These are phyloP conservation scores for Colletotrichum tanaceti DNA, from an alignment of 2,329 filamentous ascomycete species.

Conservation along the genomic window DNA sequence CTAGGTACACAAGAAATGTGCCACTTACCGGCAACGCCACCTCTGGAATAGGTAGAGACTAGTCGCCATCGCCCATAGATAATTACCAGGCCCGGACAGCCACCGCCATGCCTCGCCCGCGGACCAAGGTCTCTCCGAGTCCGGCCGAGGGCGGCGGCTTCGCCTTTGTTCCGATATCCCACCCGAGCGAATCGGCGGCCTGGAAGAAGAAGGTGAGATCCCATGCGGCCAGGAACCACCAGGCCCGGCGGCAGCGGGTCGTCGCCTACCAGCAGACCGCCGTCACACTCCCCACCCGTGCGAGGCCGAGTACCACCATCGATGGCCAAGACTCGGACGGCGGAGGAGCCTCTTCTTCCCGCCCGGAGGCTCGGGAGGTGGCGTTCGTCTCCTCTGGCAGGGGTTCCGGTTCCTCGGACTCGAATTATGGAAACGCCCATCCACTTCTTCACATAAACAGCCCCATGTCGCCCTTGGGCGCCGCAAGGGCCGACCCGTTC, in stretches of 20 bases:
- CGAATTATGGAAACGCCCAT: no score
- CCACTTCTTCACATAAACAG: neutral
- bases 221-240: constrained; percentile 42
- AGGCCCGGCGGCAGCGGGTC: constrained; percentile 32
- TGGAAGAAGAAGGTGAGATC: constrained; percentile 41
- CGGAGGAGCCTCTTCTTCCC: no score
- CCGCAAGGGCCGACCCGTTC: constrained; percentile 38
- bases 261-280: constrained; percentile 31
- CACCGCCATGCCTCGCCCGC: constrained; percentile 15
- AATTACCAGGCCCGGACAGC: neutral
- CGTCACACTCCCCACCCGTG: neutral
- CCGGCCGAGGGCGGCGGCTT: constrained; percentile 20
- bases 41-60: neutral
- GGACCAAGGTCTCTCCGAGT: neutral
- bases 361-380: no score
- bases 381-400: neutral
- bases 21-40: neutral
- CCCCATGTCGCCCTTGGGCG: constrained; percentile 12
- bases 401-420: neutral
- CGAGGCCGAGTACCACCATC: no score
- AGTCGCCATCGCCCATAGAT: neutral
- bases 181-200: constrained; percentile 33
- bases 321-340: neutral
- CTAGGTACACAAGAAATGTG: neutral
- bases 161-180: constrained; percentile 42